phyloP scores from a whole-genome alignment of 1,139 yeast species.

The Diutina neorugosa region DNA sequence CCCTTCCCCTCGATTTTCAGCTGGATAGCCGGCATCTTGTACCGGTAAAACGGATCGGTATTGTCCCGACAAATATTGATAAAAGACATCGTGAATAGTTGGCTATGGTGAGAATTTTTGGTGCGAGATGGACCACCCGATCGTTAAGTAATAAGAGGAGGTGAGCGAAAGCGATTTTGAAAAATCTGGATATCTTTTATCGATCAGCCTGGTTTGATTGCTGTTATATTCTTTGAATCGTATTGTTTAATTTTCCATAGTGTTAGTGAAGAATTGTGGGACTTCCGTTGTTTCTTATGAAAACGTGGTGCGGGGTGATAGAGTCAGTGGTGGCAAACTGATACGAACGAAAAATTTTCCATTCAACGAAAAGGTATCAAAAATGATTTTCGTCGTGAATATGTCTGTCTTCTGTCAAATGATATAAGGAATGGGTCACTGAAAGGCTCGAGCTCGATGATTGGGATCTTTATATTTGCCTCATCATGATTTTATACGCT shows the following conservation, averaged over 20 bases:
- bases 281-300: not conserved
- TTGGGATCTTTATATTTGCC: too few species aligned
- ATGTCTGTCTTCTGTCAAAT: too few species aligned
- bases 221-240: not conserved
- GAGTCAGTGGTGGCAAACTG: not conserved
- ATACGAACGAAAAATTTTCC: not conserved
- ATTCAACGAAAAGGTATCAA: not conserved
- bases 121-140: not conserved
- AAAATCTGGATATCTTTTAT: too few species aligned
- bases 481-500: too few species aligned
- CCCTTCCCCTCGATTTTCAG: slow-evolving; percentile 98
- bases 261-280: not conserved
- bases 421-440: too few species aligned
- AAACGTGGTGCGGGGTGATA: not conserved
- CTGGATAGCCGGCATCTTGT: slow-evolving; percentile 96
- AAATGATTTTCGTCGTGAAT: too few species aligned
- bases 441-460: too few species aligned
- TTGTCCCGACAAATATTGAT: slow-evolving; percentile 95
- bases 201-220: too few species aligned
- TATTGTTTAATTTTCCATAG: too few species aligned
- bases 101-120: not conserved
- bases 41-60: slow-evolving; percentile 97
- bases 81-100: slow-evolving; percentile 48
- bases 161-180: not conserved
- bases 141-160: not conserved